phyloP scores from a whole-genome alignment of 2,329 filamentous ascomycete species.

The Talaromyces pinophilus region DNA sequence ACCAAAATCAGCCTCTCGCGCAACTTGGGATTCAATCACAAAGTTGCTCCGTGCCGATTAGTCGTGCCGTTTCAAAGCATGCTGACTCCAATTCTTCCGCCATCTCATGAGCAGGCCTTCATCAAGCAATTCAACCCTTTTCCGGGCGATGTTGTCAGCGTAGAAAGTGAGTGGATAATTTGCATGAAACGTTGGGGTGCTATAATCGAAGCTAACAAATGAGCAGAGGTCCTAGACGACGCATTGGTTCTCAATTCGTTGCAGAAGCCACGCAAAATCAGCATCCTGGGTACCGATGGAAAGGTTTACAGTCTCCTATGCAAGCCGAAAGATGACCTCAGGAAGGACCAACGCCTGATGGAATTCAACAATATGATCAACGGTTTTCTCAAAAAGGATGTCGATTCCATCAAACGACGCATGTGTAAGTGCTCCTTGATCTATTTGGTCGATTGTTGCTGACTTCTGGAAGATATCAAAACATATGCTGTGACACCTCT shows the following conservation, averaged over 20 bases:
- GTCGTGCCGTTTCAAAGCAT: slow-evolving; percentile 88
- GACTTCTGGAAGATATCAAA: slow-evolving; percentile 66
- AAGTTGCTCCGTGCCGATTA: slow-evolving; percentile 75
- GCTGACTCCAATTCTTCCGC: slow-evolving; percentile 77
- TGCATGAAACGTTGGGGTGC: background rate
- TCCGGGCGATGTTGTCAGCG: slow-evolving; percentile 79
- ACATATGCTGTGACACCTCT: slow-evolving; percentile 96
- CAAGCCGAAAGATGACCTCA: slow-evolving; percentile 96
- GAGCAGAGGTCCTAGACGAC: slow-evolving; percentile 71
- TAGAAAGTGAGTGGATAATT: slow-evolving; percentile 52
- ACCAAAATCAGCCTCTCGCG: slow-evolving; percentile 72
- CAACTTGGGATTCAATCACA: slow-evolving; percentile 82
- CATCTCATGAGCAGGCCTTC: slow-evolving; percentile 67
- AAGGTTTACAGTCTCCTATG: slow-evolving; percentile 85
- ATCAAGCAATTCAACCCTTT: slow-evolving; percentile 79
- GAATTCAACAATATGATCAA: slow-evolving; percentile 99
- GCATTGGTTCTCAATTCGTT: slow-evolving; percentile 88
- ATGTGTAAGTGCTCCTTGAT: slow-evolving; percentile 56
- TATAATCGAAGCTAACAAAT: slow-evolving; percentile 25
- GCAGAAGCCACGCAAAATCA: slow-evolving; percentile 87
- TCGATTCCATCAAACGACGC: slow-evolving; percentile 84
- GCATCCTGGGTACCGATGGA: slow-evolving; percentile 84
- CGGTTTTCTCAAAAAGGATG: slow-evolving; percentile 84
- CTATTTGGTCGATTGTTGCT: background rate
- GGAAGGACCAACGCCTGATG: slow-evolving; percentile 97